These are phyloP conservation scores for Amphibolis antarctica DNA, from an alignment of 106 monocot species.

Conservation along the genomic window DNA sequence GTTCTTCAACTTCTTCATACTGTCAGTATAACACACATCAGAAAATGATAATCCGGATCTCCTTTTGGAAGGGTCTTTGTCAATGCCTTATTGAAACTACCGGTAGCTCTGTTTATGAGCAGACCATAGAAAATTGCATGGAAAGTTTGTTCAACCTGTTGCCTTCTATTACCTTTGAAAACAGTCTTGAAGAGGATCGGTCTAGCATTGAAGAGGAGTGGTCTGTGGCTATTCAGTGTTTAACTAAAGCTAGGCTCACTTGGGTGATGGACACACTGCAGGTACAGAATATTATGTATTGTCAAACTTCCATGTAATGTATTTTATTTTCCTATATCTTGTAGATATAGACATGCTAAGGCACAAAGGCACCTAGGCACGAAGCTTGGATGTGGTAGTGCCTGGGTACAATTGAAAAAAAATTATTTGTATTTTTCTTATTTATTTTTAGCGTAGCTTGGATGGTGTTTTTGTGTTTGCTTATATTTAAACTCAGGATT, in stretches of 20 bases:
- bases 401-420: too few relatives aligned
- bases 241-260: conserved; percentile 33
- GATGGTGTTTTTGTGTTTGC: too few relatives aligned
- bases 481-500: too few relatives aligned
- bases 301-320: neutral
- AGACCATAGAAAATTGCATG: conserved; percentile 54
- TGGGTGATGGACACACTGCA: conserved; percentile 59
- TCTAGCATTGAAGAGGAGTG: conserved; percentile 37
- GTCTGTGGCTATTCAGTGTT: conserved; percentile 48
- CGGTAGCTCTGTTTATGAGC: conserved; percentile 5
- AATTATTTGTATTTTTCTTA: too few relatives aligned
- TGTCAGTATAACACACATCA: conserved; percentile 27
- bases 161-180: conserved; percentile 26
- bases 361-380: too few relatives aligned
- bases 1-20: conserved; percentile 26
- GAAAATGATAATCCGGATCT: conserved; percentile 40
- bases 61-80: conserved; percentile 71
- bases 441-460: too few relatives aligned
- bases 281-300: conserved; percentile 18
- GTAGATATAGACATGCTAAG: neutral
- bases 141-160: conserved; percentile 37
- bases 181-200: conserved; percentile 4
- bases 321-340: neutral
- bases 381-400: too few relatives aligned
- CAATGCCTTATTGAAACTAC: conserved; percentile 35